These are phyloP conservation scores for Spergularia bocconei DNA, from an alignment of 148 eudicot genomes.

Conservation along the genomic window DNA sequence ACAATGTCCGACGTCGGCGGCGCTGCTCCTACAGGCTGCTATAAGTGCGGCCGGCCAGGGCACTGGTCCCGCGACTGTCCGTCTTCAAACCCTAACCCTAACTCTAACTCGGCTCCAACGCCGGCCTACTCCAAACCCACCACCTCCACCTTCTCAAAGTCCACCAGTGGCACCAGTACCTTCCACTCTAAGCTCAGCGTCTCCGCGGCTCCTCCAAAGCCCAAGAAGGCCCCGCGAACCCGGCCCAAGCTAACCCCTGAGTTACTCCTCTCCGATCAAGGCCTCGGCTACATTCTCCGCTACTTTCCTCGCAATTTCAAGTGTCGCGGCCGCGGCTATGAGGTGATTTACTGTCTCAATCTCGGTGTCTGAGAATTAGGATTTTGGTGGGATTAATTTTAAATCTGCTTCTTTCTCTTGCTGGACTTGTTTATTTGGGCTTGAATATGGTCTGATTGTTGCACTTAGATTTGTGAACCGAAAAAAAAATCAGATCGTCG, in stretches of 20 bases:
- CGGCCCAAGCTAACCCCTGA: conserved; percentile 87
- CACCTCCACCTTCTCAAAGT: conserved; percentile 6
- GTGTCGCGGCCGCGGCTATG: conserved; percentile 73
- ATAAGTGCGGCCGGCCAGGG: conserved; percentile 96
- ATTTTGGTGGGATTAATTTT: background rate
- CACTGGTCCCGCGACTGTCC: conserved; percentile 99
- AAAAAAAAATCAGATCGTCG: too few species aligned
- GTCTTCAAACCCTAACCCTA: conserved; percentile 32
- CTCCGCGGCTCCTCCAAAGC: conserved; percentile 36
- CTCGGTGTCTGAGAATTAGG: background rate
- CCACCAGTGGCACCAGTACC: background rate
- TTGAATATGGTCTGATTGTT: too few species aligned
- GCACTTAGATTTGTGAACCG: too few species aligned
- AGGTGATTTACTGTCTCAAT: conserved; percentile 39
- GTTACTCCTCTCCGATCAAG: conserved; percentile 66
- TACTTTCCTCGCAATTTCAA: conserved; percentile 73
- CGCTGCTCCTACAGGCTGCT: conserved; percentile 88
- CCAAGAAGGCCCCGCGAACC: conserved; percentile 52
- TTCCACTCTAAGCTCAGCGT: conserved; percentile 20
- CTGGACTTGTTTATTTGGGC: background rate
- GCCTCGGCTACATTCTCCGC: conserved; percentile 75
- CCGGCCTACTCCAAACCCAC: conserved; percentile 16
- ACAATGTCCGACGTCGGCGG: conserved; percentile 30
- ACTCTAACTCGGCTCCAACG: conserved; percentile 12
- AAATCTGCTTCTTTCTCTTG: background rate